phyloP scores from a whole-genome alignment of 176 grass and related monocot species.

The sorghum (Sorghum bicolor) region DNA sequence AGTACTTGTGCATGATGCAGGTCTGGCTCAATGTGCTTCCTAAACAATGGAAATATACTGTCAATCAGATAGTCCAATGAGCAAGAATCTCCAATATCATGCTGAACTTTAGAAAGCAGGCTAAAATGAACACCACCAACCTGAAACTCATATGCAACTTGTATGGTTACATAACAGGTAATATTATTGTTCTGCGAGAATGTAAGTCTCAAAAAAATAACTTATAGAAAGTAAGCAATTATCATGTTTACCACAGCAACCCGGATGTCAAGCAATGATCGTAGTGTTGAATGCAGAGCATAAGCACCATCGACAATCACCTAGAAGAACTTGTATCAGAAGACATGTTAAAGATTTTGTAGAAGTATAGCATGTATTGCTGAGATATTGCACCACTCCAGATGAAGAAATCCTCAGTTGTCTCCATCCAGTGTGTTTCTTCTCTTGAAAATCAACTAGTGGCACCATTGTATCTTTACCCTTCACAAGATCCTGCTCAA shows the following conservation, averaged over 20 bases:
- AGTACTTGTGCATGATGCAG: constrained; percentile 94
- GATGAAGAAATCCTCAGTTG: constrained; percentile 76
- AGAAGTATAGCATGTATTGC: constrained; percentile 10
- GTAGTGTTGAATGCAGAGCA: constrained; percentile 88
- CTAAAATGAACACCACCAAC: constrained; percentile 99
- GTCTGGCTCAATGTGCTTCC: constrained; percentile 97
- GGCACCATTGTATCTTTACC: constrained; percentile 83
- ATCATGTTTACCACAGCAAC: constrained; percentile 85
- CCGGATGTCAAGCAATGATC: constrained; percentile 93
- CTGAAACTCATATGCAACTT: constrained; percentile 40
- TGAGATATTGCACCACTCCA: constrained; percentile 68
- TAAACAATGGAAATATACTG: constrained; percentile 97
- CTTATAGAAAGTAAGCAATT: constrained; percentile 2
- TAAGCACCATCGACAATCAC: constrained; percentile 98
- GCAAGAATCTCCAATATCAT: constrained; percentile 98
- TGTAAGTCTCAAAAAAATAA: neutral
- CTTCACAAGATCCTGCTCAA: constrained; percentile 82
- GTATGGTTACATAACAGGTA: constrained; percentile 16
- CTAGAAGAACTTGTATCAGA: constrained; percentile 51
- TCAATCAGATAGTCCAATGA: constrained; percentile 98
- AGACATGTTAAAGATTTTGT: constrained; percentile 4
- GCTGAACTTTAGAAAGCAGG: constrained; percentile 93
- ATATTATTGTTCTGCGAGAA: neutral
- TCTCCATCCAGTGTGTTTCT: constrained; percentile 67
- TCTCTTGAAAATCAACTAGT: constrained; percentile 91